Evolutionary conservation across 371 early-diverging fungal species (phyloP).

Genomic region (Apophysomyces elegans): DNA sequence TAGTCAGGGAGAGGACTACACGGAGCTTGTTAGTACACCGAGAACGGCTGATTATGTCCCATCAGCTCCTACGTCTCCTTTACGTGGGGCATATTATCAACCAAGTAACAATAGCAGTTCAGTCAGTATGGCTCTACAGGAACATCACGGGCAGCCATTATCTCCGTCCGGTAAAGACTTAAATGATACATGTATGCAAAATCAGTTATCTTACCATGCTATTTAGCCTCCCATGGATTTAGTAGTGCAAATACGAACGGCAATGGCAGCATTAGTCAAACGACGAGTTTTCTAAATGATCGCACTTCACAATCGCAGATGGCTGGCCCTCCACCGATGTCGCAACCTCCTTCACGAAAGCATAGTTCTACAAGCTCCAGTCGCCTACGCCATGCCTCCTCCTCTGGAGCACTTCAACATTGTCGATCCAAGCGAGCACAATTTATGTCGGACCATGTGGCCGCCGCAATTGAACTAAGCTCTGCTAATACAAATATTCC

Average conservation of each 20-base stretch:
- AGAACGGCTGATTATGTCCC: neutral
- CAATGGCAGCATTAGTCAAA: neutral
- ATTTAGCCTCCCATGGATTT: neutral
- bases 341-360: neutral
- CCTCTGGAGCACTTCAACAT: neutral
- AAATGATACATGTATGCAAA: neutral
- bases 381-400: neutral
- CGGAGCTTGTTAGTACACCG: neutral
- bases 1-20: conserved; percentile 20
- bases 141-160: conserved; percentile 3
- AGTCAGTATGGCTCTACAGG: conserved; percentile 1
- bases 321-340: neutral
- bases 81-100: conserved; percentile 3
- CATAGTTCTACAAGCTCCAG: neutral
- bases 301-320: neutral
- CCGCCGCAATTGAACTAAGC: conserved; percentile 17
- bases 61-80: neutral
- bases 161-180: conserved; percentile 12
- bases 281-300: neutral
- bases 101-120: conserved; percentile 9
- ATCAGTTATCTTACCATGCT: neutral
- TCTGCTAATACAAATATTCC: conserved; percentile 17
- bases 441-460: conserved; percentile 10
- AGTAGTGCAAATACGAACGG: neutral
- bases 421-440: conserved; percentile 1